Conservation (phyloP, 805 yeast species). For the Saturnispora quitensis region DNA sequence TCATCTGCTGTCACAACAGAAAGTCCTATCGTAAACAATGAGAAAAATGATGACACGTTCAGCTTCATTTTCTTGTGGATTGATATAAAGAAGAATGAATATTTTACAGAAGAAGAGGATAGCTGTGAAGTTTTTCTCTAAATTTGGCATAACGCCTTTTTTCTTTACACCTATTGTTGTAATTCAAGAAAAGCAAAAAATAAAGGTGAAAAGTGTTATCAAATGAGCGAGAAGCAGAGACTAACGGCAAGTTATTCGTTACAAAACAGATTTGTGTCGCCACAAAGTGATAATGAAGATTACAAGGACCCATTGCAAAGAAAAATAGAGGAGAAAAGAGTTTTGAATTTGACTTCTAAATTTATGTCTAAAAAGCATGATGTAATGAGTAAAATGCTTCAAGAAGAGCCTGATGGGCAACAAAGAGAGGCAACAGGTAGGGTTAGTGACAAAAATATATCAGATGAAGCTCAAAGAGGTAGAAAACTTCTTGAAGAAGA, state of each 20-base stretch:
- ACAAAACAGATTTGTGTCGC: neutral
- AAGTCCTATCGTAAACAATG: neutral
- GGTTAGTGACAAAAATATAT: slow-evolving; percentile 13
- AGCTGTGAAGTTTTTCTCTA: neutral
- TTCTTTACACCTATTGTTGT: neutral
- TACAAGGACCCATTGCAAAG: neutral
- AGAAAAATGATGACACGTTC: neutral
- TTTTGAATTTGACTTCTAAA: slow-evolving; percentile 7
- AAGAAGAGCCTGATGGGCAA: slow-evolving; percentile 45
- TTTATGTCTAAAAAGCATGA: slow-evolving; percentile 12
- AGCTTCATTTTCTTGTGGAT: neutral
- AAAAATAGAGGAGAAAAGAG: neutral
- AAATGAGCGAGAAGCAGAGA: neutral
- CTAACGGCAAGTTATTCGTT: neutral
- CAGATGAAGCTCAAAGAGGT: slow-evolving; percentile 15
- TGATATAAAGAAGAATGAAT: neutral
- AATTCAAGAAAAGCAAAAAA: neutral
- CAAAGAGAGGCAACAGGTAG: slow-evolving; percentile 27
- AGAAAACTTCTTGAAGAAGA: neutral
- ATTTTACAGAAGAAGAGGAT: neutral
- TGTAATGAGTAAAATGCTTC: neutral
- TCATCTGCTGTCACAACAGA: slow-evolving; percentile 6
- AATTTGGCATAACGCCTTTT: neutral
- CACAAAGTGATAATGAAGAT: neutral
- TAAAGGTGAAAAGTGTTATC: neutral